Evolutionary conservation across 2,329 filamentous ascomycete genomes (phyloP).

Genomic region (Fusarium protoensiforme): DNA sequence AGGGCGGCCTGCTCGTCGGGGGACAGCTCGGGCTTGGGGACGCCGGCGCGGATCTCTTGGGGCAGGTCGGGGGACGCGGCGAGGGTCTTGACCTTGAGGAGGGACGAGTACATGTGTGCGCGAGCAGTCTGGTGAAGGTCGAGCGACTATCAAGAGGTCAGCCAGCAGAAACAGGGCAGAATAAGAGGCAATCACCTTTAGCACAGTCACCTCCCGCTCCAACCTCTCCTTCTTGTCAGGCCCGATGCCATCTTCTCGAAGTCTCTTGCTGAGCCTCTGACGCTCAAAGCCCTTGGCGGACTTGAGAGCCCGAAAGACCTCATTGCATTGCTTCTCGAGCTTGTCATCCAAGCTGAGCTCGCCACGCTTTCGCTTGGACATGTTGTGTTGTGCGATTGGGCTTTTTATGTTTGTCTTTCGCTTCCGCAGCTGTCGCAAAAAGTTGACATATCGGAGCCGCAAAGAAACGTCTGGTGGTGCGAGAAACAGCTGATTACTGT

Average conservation of each 20-base stretch:
- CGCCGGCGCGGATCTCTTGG: constrained; percentile 56
- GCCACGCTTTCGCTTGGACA: constrained; percentile 69
- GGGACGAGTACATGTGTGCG: constrained; percentile 65
- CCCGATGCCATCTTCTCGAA: constrained; percentile 58
- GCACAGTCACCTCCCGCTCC: constrained; percentile 67
- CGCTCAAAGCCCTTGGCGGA: constrained; percentile 80
- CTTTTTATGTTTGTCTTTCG: constrained; percentile 27
- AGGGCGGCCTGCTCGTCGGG: constrained; percentile 63
- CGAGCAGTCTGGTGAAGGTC: constrained; percentile 68
- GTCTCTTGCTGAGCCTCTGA: constrained; percentile 75
- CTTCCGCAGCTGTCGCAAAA: constrained; percentile 33
- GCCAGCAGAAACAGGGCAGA: background rate
- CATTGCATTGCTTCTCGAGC: constrained; percentile 66
- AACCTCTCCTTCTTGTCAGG: constrained; percentile 67
- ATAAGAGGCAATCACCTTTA: constrained; percentile 57
- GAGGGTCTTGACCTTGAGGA: constrained; percentile 65
- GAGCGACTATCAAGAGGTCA: constrained; percentile 56
- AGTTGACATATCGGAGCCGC: constrained; percentile 32
- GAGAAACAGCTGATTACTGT: constrained; percentile 49
- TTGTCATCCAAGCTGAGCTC: constrained; percentile 60
- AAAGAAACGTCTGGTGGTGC: constrained; percentile 64
- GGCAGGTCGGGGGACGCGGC: constrained; percentile 63
- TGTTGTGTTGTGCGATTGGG: constrained; percentile 39
- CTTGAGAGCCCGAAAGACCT: constrained; percentile 76
- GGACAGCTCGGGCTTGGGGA: constrained; percentile 62